phyloP scores from a whole-genome alignment of 352 stramenopile species.

The Globisporangium orthogonon region DNA sequence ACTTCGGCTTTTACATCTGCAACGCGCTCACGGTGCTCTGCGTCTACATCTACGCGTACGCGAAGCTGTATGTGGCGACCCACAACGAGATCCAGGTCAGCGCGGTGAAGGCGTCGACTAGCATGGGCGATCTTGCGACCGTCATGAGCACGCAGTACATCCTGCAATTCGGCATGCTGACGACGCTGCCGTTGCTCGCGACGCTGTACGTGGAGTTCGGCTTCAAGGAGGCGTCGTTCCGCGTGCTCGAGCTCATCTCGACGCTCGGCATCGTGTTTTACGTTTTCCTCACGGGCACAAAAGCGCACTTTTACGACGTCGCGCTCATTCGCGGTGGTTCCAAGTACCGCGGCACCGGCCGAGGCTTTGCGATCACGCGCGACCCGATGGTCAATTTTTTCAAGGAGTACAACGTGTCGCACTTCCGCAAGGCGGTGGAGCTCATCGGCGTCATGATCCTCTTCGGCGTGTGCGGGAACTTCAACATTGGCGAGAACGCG shows the following conservation, averaged over 20 bases:
- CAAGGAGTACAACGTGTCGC: constrained; percentile 82
- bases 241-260: constrained; percentile 74
- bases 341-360: constrained; percentile 80
- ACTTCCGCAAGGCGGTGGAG: constrained; percentile 87
- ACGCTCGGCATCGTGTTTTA: constrained; percentile 81
- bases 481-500: constrained; percentile 52
- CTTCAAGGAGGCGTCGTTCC: constrained; percentile 80
- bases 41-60: constrained; percentile 78
- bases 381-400: constrained; percentile 87
- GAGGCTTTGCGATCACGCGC: constrained; percentile 80
- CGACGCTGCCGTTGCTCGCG: constrained; percentile 80
- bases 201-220: constrained; percentile 80
- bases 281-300: constrained; percentile 84
- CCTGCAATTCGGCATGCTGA: constrained; percentile 87
- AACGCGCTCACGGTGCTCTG: constrained; percentile 76
- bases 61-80: constrained; percentile 80
- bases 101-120: constrained; percentile 66
- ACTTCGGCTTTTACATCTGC: constrained; percentile 88
- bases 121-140: constrained; percentile 63
- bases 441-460: constrained; percentile 83
- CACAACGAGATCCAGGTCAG: constrained; percentile 60
- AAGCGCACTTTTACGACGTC: constrained; percentile 82
- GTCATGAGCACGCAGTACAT: constrained; percentile 85
- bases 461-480: constrained; percentile 73
- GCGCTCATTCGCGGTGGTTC: constrained; percentile 84